Base-by-base conservation (phyloP, 768 basidiomycete species). In the Erythrobasidium yunnanense region DNA sequence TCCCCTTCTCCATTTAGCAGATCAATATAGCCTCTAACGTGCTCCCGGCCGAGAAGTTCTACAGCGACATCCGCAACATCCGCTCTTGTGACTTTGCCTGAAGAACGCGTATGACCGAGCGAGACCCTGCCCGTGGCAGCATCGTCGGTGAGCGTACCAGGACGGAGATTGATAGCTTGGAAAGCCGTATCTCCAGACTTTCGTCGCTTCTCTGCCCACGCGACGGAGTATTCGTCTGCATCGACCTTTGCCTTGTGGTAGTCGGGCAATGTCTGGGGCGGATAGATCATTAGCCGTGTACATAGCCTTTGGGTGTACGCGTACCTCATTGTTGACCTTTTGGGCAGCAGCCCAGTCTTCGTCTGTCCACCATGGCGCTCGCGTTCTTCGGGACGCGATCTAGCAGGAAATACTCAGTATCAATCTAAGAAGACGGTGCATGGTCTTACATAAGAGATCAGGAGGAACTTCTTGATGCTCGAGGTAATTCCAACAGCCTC, bases 141-240 rank as follows among this genome's bases (percentile, higher is more conserved):
- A 1, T 78, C 77, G 54, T 84, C 78, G 0, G 74, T 78, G n/a
- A 87, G 73, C 1, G 70, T 70, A n/a, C 82, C 83, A n/a, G 85
- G 85, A 7, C 85, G 82, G 32, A 87, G 74, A 35, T 86, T 84
- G 1, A 82, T 83, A 82, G 82, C 86, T 56, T 82, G 79, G 77
- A 87, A 84, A 2, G 13, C 11, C 20, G 79, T 80, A 33, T 63
- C 60, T 32, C 30, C 46, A 8, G 33, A 18, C 38, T 25, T n/a
- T 17, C 56, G 22, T 23, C 85, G 81, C 60, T 77, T 63, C 51
- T 51, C 13, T 22, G 60, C 60, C 45, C 49, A 51, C 30, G 60
- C 60, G 18, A 74, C 74, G 34, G 81, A 74, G 69, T 79, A 73
- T 52, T 76, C 73, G 72, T 80, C 79, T 1, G 80, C 81, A 30